These are phyloP conservation scores for Erysimum cheiranthoides DNA, from an alignment of 345 rosid genomes.

Conservation along the genomic window DNA sequence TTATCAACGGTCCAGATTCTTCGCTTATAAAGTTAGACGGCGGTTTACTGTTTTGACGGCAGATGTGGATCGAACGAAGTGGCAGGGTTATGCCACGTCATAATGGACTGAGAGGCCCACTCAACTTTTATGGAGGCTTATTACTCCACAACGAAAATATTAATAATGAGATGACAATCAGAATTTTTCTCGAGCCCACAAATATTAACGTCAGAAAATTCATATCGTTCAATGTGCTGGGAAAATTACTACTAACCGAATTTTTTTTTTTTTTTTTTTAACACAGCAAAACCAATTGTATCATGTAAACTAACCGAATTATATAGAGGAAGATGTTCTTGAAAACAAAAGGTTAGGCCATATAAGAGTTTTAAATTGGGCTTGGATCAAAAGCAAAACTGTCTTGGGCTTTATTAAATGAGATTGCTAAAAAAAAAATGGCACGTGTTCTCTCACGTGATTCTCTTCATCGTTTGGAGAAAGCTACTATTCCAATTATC, in stretches of 20 bases:
- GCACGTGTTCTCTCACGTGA: not conserved
- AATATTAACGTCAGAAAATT: not conserved
- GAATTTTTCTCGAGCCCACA: slow-evolving; percentile 23
- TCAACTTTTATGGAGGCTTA: not conserved
- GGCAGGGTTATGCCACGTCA: slow-evolving; percentile 41
- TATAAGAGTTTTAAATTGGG: too few relatives aligned
- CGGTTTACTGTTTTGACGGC: slow-evolving; percentile 32
- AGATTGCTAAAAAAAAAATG: not conserved
- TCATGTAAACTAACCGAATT: too few relatives aligned
- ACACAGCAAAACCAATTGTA: too few relatives aligned
- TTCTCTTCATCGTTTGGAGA: too few relatives aligned
- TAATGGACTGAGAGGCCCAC: slow-evolving; percentile 8
- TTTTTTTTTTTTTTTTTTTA: too few relatives aligned
- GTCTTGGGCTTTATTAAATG: too few relatives aligned
- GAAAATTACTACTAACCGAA: too few relatives aligned
- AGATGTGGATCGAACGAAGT: slow-evolving; percentile 36
- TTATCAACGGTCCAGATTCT: slow-evolving; percentile 44
- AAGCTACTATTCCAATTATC: too few relatives aligned
- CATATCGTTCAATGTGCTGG: too few relatives aligned
- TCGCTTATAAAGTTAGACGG: slow-evolving; percentile 30
- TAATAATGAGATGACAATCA: not conserved
- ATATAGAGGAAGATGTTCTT: too few relatives aligned
- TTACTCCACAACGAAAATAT: not conserved
- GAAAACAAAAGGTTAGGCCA: too few relatives aligned
- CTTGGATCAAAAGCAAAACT: too few relatives aligned